Evolutionary conservation across 108 stramenopile genomes (phyloP).

Genomic region (Pelagomonas calceolata): DNA sequence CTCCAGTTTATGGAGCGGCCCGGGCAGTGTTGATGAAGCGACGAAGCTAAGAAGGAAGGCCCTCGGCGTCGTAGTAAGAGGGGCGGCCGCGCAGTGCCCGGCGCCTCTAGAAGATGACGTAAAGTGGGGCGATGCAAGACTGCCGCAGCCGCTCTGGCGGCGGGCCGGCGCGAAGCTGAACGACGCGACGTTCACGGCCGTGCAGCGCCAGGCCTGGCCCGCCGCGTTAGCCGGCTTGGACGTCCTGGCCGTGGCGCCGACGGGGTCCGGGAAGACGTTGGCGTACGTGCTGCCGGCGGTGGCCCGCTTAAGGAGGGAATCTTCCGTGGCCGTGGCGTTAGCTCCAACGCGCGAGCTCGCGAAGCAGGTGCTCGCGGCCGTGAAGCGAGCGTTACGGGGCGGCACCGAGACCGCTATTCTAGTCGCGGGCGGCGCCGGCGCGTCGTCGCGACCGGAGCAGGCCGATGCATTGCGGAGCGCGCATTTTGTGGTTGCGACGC

Average conservation of each 20-base stretch:
- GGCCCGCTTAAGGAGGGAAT: not conserved
- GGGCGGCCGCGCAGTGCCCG: not conserved
- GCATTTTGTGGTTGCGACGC: not conserved
- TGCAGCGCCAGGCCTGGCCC: constrained; percentile 1
- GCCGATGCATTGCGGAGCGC: too few species aligned
- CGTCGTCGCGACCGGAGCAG: not conserved
- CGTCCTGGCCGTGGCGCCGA: not conserved
- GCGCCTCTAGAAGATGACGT: not conserved
- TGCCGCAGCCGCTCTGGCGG: not conserved
- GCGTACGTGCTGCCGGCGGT: not conserved
- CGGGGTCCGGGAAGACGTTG: not conserved
- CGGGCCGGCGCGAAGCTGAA: not conserved
- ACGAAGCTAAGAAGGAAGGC: not conserved
- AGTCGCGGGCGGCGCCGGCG: not conserved
- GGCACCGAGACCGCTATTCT: too few species aligned
- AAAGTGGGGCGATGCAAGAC: not conserved
- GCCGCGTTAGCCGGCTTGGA: not conserved
- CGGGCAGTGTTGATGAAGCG: too few species aligned
- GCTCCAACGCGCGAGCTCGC: constrained; percentile 15
- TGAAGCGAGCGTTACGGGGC: not conserved
- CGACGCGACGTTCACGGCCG: not conserved
- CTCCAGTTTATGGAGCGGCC: too few species aligned
- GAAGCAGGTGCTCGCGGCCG: not conserved
- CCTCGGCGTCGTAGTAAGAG: not conserved
- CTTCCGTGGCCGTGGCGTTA: not conserved